Conservation (phyloP, 23 red algal genomes). For the Gracilaria caudata region DNA sequence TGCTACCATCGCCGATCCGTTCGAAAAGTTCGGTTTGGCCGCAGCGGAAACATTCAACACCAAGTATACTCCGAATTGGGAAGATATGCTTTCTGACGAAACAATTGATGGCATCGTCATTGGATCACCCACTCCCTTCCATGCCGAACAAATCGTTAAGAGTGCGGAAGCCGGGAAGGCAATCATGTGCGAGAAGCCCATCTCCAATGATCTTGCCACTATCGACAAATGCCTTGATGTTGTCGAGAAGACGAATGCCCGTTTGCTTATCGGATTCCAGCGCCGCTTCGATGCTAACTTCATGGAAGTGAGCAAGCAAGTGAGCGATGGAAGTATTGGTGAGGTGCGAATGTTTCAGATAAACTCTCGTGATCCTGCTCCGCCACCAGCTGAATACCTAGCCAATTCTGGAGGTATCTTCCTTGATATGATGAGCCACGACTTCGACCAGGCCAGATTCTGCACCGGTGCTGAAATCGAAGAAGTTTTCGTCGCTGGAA, state of each 20-base stretch:
- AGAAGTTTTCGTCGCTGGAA: slow-evolving; percentile 78
- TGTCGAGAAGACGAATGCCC: slow-evolving; percentile 79
- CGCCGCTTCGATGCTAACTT: slow-evolving; percentile 96
- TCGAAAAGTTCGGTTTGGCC: slow-evolving; percentile 78
- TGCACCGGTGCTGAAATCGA: slow-evolving; percentile 86
- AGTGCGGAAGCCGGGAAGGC: slow-evolving; percentile 84
- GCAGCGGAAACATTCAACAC: slow-evolving; percentile 74
- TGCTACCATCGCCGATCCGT: slow-evolving; percentile 84
- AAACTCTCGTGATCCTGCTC: slow-evolving; percentile 92
- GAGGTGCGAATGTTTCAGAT: slow-evolving; percentile 89
- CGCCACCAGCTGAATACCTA: slow-evolving; percentile 95
- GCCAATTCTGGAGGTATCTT: slow-evolving; percentile 86
- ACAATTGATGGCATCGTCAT: slow-evolving; percentile 90
- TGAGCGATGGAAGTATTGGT: slow-evolving; percentile 78
- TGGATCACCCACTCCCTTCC: slow-evolving; percentile 90
- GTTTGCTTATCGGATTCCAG: slow-evolving; percentile 95
- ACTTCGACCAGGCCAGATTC: slow-evolving; percentile 95
- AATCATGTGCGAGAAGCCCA: slow-evolving; percentile 98
- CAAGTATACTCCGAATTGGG: slow-evolving; percentile 65
- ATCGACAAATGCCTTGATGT: slow-evolving; percentile 86
- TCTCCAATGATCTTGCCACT: slow-evolving; percentile 84
- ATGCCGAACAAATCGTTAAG: slow-evolving; percentile 95
- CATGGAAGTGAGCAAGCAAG: slow-evolving; percentile 64
- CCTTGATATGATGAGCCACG: slow-evolving; percentile 97
- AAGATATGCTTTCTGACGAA: slow-evolving; percentile 69